A percentile compares a stretch with the other conserved stretches of the same genome.
phyloP scores from a whole-genome alignment of 2,329 filamentous ascomycete genomes.

The Periglandula ipomoeae region DNA sequence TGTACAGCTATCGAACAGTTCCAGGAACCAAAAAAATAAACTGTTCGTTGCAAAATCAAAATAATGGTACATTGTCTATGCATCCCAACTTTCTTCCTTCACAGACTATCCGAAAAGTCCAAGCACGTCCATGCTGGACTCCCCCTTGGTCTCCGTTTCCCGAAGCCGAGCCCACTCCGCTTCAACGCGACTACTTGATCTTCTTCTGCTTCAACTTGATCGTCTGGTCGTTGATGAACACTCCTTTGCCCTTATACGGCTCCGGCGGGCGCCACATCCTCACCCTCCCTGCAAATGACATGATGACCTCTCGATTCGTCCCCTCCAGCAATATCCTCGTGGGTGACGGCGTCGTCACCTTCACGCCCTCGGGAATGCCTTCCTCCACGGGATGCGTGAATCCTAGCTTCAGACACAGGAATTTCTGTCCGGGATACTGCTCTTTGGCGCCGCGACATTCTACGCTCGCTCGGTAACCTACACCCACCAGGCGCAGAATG shows the following conservation, averaged over 20 bases:
- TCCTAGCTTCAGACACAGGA: constrained; percentile 88
- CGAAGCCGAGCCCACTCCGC: neutral
- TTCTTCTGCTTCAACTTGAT: constrained; percentile 98
- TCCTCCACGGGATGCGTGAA: constrained; percentile 95
- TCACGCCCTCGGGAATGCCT: constrained; percentile 71
- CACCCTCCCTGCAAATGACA: constrained; percentile 85
- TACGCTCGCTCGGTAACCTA: constrained; percentile 86
- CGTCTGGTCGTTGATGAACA: constrained; percentile 95
- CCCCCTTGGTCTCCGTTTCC: too few relatives aligned
- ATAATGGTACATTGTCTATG: neutral
- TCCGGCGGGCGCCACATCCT: constrained; percentile 84
- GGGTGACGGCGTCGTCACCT: constrained; percentile 78
- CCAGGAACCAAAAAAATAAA: neutral
- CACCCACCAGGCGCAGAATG: constrained; percentile 84
- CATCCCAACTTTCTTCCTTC: constrained; percentile 13
- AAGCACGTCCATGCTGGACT: neutral
- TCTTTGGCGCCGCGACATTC: constrained; percentile 67
- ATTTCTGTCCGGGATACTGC: constrained; percentile 74
- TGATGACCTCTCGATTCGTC: constrained; percentile 74
- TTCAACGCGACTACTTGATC: constrained; percentile 60
- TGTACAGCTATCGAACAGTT: too few relatives aligned
- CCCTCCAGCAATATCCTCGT: constrained; percentile 89
- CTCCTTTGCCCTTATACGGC: constrained; percentile 98
- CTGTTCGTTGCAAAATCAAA: neutral
- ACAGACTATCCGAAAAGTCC: too few relatives aligned